Evolutionary conservation across 805 yeast species (phyloP), one percentile per base, ranked within the genome.

Genomic region (Candida ortonii): DNA sequence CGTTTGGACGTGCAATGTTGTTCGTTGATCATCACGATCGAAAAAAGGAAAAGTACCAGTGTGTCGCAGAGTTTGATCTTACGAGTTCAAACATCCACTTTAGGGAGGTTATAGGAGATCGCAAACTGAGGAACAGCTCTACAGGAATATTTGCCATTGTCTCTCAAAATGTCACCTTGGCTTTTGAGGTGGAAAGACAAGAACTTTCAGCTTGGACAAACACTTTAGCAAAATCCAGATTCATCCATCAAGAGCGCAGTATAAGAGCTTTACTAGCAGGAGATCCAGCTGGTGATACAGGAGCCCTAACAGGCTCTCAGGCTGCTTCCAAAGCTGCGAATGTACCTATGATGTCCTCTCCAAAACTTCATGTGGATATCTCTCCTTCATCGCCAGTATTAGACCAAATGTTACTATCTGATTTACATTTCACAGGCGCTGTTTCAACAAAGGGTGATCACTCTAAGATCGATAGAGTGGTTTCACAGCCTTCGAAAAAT

Each of bases 201-300:
- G 81, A 75, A 22, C 62, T 76, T 1, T 59, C 67, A 10, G 51
- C 62, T 13, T 83, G 90, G 90, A 72, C 84, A 1, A 68, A 65
- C 22, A 54, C 72, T 0, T 55, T 80, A 13, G 73, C 71, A 5
- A 68, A 64, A 38, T 62, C 81, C 2, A 69, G 75, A 33, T 52
- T 56, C 10, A 62, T 65, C 24, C 75, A 71, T 20, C 67, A 62
- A 38, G 83, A 78, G 28, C 62, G 74, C 41, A 39, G 52, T 14
- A 57, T 55, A 6, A 46, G 50, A 28, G 35, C 44, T 14, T 30
- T 38, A 10, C 28, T 59, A 20, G 59, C 49, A 5, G 36, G 39
- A 3, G 61, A 53, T 37, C 52, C 62, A 15, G 39, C 57, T 18
- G 61, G 58, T 5, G 44, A 47, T 37, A 53, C 61, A 5, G 64